phyloP scores from a whole-genome alignment of 2,329 filamentous ascomycete genomes.

The Cytospora paraplurivora region DNA sequence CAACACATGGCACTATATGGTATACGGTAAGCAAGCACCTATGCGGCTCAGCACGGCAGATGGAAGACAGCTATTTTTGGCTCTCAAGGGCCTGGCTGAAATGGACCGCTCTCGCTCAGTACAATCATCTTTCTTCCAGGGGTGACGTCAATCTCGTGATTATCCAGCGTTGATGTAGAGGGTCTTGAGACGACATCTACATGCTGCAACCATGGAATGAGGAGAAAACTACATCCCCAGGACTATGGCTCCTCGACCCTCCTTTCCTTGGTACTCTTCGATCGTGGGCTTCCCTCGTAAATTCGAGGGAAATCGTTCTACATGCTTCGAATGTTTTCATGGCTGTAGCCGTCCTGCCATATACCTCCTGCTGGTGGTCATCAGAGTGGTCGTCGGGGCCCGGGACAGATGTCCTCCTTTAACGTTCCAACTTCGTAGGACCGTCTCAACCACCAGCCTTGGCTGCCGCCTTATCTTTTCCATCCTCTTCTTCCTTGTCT shows the following conservation, averaged over 20 bases:
- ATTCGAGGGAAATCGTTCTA: background rate
- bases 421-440: background rate
- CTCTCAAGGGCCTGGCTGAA: background rate
- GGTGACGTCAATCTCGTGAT: background rate
- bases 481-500: constrained; percentile 71
- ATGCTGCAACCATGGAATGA: background rate
- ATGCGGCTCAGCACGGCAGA: background rate
- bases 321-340: background rate
- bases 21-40: background rate
- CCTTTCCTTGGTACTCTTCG: background rate
- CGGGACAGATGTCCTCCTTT: constrained; percentile 17
- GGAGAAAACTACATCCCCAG: background rate
- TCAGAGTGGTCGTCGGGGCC: background rate
- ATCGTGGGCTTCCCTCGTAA: background rate
- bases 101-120: background rate
- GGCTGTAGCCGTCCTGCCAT: background rate
- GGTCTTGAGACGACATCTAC: background rate
- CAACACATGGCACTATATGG: constrained; percentile 3
- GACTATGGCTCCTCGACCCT: background rate
- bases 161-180: background rate
- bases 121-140: background rate
- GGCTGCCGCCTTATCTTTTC: constrained; percentile 42
- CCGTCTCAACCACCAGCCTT: constrained; percentile 35
- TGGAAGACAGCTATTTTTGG: constrained; percentile 8
- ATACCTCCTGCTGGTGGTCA: background rate